phyloP scores from a whole-genome alignment of 2,329 filamentous ascomycete species.

The Plectosphaerella sp. region DNA sequence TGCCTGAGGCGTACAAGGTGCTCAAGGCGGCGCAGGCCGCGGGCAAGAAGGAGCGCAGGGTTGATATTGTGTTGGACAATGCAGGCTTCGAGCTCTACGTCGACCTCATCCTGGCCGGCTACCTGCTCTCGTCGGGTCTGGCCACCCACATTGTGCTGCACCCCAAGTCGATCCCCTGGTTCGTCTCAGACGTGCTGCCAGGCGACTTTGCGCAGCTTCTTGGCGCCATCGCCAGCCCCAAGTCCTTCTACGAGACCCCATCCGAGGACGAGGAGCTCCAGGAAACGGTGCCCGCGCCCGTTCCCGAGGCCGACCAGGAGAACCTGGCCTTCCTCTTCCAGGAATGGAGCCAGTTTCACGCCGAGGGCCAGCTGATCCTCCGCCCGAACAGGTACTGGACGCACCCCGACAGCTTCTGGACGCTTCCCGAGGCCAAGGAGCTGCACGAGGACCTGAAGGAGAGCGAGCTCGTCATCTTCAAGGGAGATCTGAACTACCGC shows the following conservation, averaged over 20 bases:
- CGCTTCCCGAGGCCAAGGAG: conserved; percentile 66
- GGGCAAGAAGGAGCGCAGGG: conserved; percentile 64
- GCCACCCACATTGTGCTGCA: conserved; percentile 86
- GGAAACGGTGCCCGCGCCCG: conserved; percentile 52
- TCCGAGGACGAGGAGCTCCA: conserved; percentile 61
- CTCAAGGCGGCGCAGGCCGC: conserved; percentile 61
- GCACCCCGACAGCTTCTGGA: conserved; percentile 80
- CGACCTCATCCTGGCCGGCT: conserved; percentile 87
- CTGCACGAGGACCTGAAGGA: conserved; percentile 74
- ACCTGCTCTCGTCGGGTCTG: conserved; percentile 76
- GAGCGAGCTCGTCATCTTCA: conserved; percentile 89
- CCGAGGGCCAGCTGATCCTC: conserved; percentile 77
- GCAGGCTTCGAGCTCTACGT: conserved; percentile 97
- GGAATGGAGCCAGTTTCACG: conserved; percentile 75
- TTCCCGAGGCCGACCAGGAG: conserved; percentile 62
- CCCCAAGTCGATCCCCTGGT: conserved; percentile 96
- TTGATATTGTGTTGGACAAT: conserved; percentile 96
- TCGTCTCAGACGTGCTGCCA: conserved; percentile 91
- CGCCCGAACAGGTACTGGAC: conserved; percentile 93
- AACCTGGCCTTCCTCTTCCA: conserved; percentile 74
- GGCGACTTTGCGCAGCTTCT: conserved; percentile 81
- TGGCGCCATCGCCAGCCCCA: conserved; percentile 71
- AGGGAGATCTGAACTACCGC: conserved; percentile 94
- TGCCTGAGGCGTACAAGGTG: conserved; percentile 65
- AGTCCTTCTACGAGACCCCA: conserved; percentile 71